phyloP scores from a whole-genome alignment of 202 grass and related monocot genomes.

The Musa balbisiana region DNA sequence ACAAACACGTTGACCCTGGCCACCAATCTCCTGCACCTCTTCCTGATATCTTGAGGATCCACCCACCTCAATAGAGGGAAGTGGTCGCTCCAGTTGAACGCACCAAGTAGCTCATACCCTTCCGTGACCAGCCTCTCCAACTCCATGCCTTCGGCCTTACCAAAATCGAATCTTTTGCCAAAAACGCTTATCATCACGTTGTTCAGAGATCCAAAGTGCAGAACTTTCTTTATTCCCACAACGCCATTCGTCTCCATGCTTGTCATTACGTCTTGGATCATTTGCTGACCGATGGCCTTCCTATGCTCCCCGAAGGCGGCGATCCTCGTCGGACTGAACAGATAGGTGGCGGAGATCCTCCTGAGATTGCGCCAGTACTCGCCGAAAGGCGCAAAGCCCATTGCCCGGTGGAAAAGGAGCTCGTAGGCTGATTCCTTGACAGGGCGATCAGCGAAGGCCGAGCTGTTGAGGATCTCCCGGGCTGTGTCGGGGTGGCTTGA shows the following conservation, averaged over 20 bases:
- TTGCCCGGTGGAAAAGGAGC: slow-evolving; percentile 4
- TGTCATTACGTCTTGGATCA: neutral
- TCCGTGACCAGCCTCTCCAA: slow-evolving; percentile 1
- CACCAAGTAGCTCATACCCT: slow-evolving; percentile 7
- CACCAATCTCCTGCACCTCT: slow-evolving; percentile 3
- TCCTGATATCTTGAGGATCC: slow-evolving; percentile 8
- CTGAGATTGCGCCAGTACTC: slow-evolving; percentile 14
- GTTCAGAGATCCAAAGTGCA: slow-evolving; percentile 16
- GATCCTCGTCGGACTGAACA: slow-evolving; percentile 3
- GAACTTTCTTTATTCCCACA: slow-evolving; percentile 3
- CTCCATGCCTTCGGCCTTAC: neutral
- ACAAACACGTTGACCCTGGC: neutral
- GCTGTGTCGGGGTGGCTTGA: neutral
- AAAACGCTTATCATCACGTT: slow-evolving; percentile 9
- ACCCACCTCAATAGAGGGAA: slow-evolving; percentile 4
- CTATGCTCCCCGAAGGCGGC: neutral
- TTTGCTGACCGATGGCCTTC: neutral
- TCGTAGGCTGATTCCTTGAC: slow-evolving; percentile 12
- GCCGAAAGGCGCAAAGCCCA: slow-evolving; percentile 3
- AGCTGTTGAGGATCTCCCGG: slow-evolving; percentile 5
- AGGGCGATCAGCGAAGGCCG: slow-evolving; percentile 1
- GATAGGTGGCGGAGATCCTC: slow-evolving; percentile 5
- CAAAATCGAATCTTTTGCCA: slow-evolving; percentile 21
- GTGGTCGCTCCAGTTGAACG: slow-evolving; percentile 13
- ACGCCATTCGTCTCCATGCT: neutral